These are phyloP conservation scores for Conoideocrella luteorostrata DNA, from an alignment of 2,329 filamentous ascomycete genomes.

Conservation along the genomic window DNA sequence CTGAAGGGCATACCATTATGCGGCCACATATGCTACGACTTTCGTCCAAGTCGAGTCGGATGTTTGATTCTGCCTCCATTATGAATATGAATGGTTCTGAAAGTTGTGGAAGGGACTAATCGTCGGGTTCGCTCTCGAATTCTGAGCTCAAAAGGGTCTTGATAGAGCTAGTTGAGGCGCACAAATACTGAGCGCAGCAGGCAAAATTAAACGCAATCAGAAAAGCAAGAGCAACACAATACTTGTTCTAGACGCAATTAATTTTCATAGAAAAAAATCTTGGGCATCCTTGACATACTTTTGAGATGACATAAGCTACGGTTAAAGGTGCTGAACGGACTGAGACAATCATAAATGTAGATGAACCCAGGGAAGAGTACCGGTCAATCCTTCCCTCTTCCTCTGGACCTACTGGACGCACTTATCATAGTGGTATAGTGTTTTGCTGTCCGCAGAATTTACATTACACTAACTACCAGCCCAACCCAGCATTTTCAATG, in stretches of 20 bases:
- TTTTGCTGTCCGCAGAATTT: no score
- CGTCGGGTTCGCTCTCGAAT: constrained; percentile 4
- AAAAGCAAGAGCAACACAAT: constrained; percentile 5
- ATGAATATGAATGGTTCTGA: constrained; percentile 11
- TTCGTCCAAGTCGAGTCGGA: constrained; percentile 33
- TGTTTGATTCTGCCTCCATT: constrained; percentile 34
- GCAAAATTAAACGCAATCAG: constrained; percentile 9
- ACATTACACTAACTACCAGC: no score
- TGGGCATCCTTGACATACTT: constrained; percentile 34
- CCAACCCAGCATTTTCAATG: no score
- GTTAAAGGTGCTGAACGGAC: constrained; percentile 22
- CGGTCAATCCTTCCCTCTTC: no score
- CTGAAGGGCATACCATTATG: constrained; percentile 28
- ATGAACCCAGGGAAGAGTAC: no score
- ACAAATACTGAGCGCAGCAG: background rate
- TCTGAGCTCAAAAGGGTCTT: constrained; percentile 3
- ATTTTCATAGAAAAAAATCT: constrained; percentile 23
- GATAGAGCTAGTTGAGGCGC: no score
- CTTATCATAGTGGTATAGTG: no score
- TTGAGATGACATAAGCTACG: constrained; percentile 29
- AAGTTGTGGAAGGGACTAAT: background rate
- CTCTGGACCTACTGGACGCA: no score
- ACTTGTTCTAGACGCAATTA: constrained; percentile 27
- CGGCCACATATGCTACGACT: constrained; percentile 31
- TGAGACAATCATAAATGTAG: constrained; percentile 29